Conservation (phyloP, 441 rosid genomes). For the Isatis lusitanica region DNA sequence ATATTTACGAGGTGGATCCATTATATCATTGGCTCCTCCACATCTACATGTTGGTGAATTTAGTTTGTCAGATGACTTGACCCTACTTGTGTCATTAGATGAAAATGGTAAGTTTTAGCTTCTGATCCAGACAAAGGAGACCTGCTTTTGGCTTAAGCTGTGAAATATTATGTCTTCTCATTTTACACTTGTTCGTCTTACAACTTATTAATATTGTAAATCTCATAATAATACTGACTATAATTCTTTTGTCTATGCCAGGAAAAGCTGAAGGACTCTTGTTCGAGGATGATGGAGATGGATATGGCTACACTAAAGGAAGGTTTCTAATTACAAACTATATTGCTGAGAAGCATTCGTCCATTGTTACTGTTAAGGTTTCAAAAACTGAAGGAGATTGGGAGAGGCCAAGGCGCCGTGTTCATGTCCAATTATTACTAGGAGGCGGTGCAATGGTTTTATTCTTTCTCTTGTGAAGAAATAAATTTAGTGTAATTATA, state of each 20-base stretch:
- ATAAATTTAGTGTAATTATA: not conserved
- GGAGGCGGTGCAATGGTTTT: conserved; percentile 86
- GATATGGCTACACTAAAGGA: conserved; percentile 75
- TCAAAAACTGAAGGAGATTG: conserved; percentile 75
- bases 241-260: conserved; percentile 34
- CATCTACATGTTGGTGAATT: conserved; percentile 74
- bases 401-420: conserved; percentile 83
- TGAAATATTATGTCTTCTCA: not conserved
- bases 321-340: conserved; percentile 65
- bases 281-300: conserved; percentile 93
- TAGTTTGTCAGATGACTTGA: conserved; percentile 69
- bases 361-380: conserved; percentile 66
- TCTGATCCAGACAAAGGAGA: conserved; percentile 16
- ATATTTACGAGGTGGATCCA: conserved; percentile 91
- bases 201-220: not conserved
- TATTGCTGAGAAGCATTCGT: conserved; percentile 61
- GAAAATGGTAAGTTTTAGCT: conserved; percentile 63
- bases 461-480: conserved; percentile 13
- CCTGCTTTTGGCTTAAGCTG: not conserved
- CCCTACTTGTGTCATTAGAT: conserved; percentile 79
- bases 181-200: not conserved
- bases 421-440: conserved; percentile 69
- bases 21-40: conserved; percentile 69
- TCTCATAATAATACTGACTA: not conserved
- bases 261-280: conserved; percentile 80